Conservation (phyloP, 2,329 filamentous ascomycete species). For the Aureobasidium leucospermi region DNA sequence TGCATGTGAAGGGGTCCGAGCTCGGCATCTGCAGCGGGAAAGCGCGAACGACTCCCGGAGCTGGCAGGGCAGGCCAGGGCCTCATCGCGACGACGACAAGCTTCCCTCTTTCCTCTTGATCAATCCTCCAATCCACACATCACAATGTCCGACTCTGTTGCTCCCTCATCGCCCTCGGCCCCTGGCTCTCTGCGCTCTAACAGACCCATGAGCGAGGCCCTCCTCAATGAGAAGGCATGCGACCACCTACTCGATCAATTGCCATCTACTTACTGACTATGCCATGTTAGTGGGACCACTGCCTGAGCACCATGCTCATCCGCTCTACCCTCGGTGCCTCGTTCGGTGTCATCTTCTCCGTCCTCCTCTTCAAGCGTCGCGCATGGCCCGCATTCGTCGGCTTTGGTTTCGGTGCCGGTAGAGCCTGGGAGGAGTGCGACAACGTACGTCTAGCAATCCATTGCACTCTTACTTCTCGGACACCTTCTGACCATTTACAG, state of each 20-base stretch:
- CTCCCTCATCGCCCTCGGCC: constrained; percentile 49
- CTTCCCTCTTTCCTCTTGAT: neutral
- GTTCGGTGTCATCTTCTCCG: constrained; percentile 97
- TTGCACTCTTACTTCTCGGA: neutral
- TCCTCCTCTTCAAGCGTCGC: constrained; percentile 94
- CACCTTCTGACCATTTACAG: constrained; percentile 23
- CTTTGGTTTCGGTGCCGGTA: constrained; percentile 87
- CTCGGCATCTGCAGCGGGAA: constrained; percentile 5
- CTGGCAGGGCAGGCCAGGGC: neutral
- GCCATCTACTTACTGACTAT: constrained; percentile 15
- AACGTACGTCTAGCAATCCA: constrained; percentile 38
- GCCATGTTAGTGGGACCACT: constrained; percentile 80
- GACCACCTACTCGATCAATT: constrained; percentile 2
- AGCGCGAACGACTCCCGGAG: constrained; percentile 12
- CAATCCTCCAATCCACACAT: constrained; percentile 15
- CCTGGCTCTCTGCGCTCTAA: constrained; percentile 58
- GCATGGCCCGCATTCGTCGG: constrained; percentile 96
- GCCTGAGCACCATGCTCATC: constrained; percentile 94
- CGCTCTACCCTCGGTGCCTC: constrained; percentile 91
- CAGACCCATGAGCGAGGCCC: constrained; percentile 88
- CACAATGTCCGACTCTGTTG: constrained; percentile 50
- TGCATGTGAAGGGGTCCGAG: constrained; percentile 14
- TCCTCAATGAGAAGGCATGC: constrained; percentile 96
- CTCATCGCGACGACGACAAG: constrained; percentile 6
- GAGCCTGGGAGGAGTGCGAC: constrained; percentile 98